Percentiles rank a stretch among this genome's conserved stretches.
phyloP scores from a whole-genome alignment of 1,139 yeast genomes.

The Sugiyamaella japonica region DNA sequence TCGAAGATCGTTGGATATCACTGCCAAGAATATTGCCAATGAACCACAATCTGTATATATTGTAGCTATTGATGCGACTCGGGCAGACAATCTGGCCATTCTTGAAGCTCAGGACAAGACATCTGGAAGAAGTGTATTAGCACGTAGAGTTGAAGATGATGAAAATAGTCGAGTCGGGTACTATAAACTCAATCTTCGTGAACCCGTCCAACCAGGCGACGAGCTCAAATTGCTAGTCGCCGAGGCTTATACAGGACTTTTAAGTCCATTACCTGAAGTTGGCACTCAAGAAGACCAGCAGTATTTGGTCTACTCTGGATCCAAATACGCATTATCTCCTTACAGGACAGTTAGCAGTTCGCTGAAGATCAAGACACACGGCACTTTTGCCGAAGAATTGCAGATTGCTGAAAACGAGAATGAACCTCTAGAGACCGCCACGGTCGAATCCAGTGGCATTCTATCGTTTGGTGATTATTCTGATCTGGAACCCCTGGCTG shows the following conservation, averaged over 20 bases:
- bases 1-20: constrained; percentile 59
- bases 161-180: constrained; percentile 38
- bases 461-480: constrained; percentile 60
- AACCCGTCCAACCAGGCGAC: constrained; percentile 65
- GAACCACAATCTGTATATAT: constrained; percentile 58
- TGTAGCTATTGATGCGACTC: constrained; percentile 50
- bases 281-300: constrained; percentile 66
- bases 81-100: constrained; percentile 51
- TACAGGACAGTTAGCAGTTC: constrained; percentile 59
- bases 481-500: constrained; percentile 49
- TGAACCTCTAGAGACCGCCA: constrained; percentile 21
- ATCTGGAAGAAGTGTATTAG: constrained; percentile 22
- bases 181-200: constrained; percentile 56
- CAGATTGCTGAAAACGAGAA: constrained; percentile 20
- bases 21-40: constrained; percentile 58
- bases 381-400: constrained; percentile 27
- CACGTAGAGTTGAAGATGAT: constrained; percentile 20
- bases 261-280: constrained; percentile 63
- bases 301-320: constrained; percentile 53
- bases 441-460: constrained; percentile 36
- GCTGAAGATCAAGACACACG: constrained; percentile 44
- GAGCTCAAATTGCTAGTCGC: constrained; percentile 53
- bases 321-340: constrained; percentile 60
- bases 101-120: constrained; percentile 39
- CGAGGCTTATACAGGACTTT: constrained; percentile 51